phyloP scores from a whole-genome alignment of 371 early-diverging fungal genomes.

The Rhizopus delemar region DNA sequence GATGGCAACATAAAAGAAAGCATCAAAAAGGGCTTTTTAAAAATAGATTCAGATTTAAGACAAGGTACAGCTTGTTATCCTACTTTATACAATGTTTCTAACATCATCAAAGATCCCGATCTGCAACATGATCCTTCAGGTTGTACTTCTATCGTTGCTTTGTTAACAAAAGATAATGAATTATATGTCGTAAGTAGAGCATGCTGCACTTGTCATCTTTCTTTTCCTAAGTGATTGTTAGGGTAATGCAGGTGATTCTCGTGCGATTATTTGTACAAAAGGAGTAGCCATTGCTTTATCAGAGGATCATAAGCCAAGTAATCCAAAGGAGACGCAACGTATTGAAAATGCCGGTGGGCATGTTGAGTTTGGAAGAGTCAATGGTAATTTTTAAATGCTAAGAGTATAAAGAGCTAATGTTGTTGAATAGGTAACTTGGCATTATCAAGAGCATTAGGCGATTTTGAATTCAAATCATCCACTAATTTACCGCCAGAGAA shows the following conservation, averaged over 20 bases:
- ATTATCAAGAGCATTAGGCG: slow-evolving; percentile 94
- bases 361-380: slow-evolving; percentile 94
- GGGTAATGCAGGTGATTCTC: slow-evolving; percentile 95
- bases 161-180: slow-evolving; percentile 69
- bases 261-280: slow-evolving; percentile 76
- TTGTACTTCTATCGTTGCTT: slow-evolving; percentile 90
- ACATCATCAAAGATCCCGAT: slow-evolving; percentile 58
- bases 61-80: slow-evolving; percentile 45
- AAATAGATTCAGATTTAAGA: slow-evolving; percentile 77
- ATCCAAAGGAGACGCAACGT: slow-evolving; percentile 75
- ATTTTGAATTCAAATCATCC: slow-evolving; percentile 93
- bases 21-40: slow-evolving; percentile 78
- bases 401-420: neutral
- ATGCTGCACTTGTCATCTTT: neutral
- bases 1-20: slow-evolving; percentile 67
- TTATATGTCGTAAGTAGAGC: slow-evolving; percentile 46
- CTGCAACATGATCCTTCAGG: slow-evolving; percentile 81
- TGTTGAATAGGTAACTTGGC: slow-evolving; percentile 76
- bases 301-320: slow-evolving; percentile 93
- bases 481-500: slow-evolving; percentile 72
- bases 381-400: slow-evolving; percentile 62
- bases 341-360: slow-evolving; percentile 90
- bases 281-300: slow-evolving; percentile 81
- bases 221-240: slow-evolving; percentile 20
- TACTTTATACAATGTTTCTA: neutral